Conservation (phyloP, 2,329 filamentous ascomycete species). For the Ceratocystiopsis minuta region DNA sequence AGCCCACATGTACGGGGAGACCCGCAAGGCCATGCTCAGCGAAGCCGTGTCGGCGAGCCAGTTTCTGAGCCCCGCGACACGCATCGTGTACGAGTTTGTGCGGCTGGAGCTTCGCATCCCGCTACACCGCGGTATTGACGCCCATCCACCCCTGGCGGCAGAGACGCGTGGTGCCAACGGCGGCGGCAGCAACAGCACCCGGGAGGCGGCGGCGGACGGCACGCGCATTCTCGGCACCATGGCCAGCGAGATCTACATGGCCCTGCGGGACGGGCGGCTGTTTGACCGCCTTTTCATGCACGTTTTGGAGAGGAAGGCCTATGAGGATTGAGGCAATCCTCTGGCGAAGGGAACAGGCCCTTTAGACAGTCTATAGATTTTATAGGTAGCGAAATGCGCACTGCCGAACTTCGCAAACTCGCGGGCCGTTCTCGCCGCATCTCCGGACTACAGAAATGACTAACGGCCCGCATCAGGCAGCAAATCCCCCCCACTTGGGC, state of each 20-base stretch:
- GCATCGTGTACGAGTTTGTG: conserved; percentile 12
- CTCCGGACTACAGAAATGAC: too few relatives aligned
- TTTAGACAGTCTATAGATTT: too few relatives aligned
- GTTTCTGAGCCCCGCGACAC: conserved; percentile 9
- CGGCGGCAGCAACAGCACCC: background rate
- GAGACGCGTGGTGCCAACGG: too few relatives aligned
- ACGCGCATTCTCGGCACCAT: conserved; percentile 32
- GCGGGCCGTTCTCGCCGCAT: too few relatives aligned
- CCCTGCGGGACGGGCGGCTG: conserved; percentile 49
- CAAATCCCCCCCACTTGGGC: too few relatives aligned
- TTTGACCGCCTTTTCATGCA: conserved; percentile 48
- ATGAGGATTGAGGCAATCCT: too few relatives aligned
- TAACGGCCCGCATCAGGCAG: too few relatives aligned
- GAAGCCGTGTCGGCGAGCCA: conserved; percentile 1
- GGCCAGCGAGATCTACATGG: conserved; percentile 47
- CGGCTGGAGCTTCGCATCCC: conserved; percentile 11
- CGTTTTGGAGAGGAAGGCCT: conserved; percentile 33
- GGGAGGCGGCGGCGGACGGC: conserved; percentile 26
- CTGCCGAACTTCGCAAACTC: too few relatives aligned
- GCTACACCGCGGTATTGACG: conserved; percentile 10
- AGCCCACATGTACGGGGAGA: background rate
- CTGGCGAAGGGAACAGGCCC: too few relatives aligned
- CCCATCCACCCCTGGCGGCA: conserved; percentile 12
- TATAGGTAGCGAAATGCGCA: too few relatives aligned
- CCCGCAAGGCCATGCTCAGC: conserved; percentile 1